Evolutionary conservation across 192 early-diverging fungal species (phyloP), one percentile per base, ranked within the genome.

Genomic region (Backusella australiensis): DNA sequence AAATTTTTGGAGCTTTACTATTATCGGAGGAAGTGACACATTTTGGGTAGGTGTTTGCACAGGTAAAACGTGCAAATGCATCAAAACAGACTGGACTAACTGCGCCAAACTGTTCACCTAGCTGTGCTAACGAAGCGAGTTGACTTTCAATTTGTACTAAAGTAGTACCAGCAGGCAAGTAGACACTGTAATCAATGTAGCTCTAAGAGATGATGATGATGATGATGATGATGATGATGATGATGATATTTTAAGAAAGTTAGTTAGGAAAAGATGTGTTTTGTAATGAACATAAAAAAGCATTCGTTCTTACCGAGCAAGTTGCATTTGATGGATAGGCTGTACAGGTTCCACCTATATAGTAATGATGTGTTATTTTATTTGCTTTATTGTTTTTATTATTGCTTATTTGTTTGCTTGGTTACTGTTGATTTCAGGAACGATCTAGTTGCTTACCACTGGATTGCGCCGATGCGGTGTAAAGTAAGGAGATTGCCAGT

Each of bases 141-240:
- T 71, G 39, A 26, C 39, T 29, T 46, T 71, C 70, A 17, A 71
- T 34, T 46, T 21, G 21, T 17, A 29, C 26, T 7, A 71, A 49
- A 29, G n/a, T 29, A 7, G 7, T 29, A 29, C 21, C 26, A 29
- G 26, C 26, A 63, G 56, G 56, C n/a, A 63, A 63, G 23, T 63
- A 71, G 5, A 71, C 70, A 49, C 39, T 71, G 23, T 71, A 71
- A 14, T 71, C 26, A 46, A 71, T 26, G 14, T 71, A 71, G n/a
- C 14, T 71, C 70, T 71, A 39, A 12, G 38, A 39, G 38, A 39
- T 3, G 32, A 32, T 29, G 1, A 29, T 32, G 32, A 39, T 38
- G 5, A 38, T n/a, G n/a, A n/a, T n/a, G n/a, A n/a, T n/a, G n/a
- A n/a, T n/a, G n/a, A n/a, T n/a, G n/a, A n/a, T n/a, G 38, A 39